These are phyloP conservation scores for Lenzites betulinus DNA, from an alignment of 768 basidiomycete genomes.

Conservation along the genomic window DNA sequence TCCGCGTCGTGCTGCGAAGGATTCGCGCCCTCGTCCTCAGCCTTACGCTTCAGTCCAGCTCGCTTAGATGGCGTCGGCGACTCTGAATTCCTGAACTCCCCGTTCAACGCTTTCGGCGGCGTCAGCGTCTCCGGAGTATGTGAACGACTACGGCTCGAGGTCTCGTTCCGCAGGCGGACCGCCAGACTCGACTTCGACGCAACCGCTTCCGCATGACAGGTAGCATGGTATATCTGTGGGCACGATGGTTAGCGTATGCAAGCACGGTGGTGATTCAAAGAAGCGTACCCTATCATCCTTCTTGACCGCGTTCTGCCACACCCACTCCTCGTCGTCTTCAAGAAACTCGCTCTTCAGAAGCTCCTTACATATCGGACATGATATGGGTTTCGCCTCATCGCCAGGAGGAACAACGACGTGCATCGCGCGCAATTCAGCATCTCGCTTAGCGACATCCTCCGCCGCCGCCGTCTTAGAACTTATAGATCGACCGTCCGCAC, in stretches of 20 bases:
- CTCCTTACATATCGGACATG: constrained; percentile 98
- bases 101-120: constrained; percentile 35
- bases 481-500: constrained; percentile 52
- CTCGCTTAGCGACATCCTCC: constrained; percentile 70
- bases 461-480: constrained; percentile 61
- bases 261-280: background rate
- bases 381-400: constrained; percentile 78
- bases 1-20: constrained; percentile 39
- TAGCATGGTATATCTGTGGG: constrained; percentile 86
- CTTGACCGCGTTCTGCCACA: constrained; percentile 89
- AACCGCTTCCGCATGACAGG: constrained; percentile 85
- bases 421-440: constrained; percentile 70
- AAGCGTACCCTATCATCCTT: constrained; percentile 79
- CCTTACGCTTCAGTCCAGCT: constrained; percentile 76
- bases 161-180: constrained; percentile 65
- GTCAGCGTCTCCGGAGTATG: constrained; percentile 68
- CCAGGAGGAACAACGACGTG: constrained; percentile 90
- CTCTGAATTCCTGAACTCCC: constrained; percentile 23
- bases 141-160: constrained; percentile 62
- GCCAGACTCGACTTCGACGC: constrained; percentile 65
- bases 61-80: constrained; percentile 57
- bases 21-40: constrained; percentile 43
- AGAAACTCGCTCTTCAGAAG: constrained; percentile 85
- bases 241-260: background rate
- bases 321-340: constrained; percentile 98